These are phyloP conservation scores for Aspergillus melleus DNA, from an alignment of 2,329 filamentous ascomycete species.

Conservation along the genomic window DNA sequence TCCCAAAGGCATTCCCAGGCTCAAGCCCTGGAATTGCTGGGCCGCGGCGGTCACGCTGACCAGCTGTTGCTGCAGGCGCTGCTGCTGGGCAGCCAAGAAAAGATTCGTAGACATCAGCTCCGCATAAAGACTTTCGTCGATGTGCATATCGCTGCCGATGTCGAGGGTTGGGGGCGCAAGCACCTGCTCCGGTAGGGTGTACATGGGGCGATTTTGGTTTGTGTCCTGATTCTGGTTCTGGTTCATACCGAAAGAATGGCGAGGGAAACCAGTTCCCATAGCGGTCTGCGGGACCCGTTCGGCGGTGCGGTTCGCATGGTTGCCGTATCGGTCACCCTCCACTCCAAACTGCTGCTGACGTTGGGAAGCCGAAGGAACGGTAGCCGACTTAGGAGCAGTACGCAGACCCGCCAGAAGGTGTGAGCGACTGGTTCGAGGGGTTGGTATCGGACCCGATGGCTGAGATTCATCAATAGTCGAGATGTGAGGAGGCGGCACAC, in stretches of 20 bases:
- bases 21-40: conserved; percentile 78
- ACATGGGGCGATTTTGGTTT: conserved; percentile 57
- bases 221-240: conserved; percentile 34
- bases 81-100: conserved; percentile 91
- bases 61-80: conserved; percentile 90
- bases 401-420: conserved; percentile 90
- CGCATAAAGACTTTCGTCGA: conserved; percentile 84
- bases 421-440: conserved; percentile 89
- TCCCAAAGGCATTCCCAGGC: conserved; percentile 53
- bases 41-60: conserved; percentile 78
- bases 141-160: conserved; percentile 66
- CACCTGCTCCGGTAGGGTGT: conserved; percentile 75
- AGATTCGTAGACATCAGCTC: conserved; percentile 89
- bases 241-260: conserved; percentile 40
- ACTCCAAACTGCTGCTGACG: conserved; percentile 55
- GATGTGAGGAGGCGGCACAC: conserved; percentile 72
- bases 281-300: conserved; percentile 60
- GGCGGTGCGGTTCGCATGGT: conserved; percentile 43
- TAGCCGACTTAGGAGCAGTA: conserved; percentile 85
- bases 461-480: conserved; percentile 64
- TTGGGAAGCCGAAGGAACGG: conserved; percentile 66
- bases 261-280: conserved; percentile 55
- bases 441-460: conserved; percentile 68
- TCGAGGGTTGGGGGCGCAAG: conserved; percentile 71
- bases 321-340: conserved; percentile 50